A percentile compares a stretch with the other conserved stretches of the same genome.
Evolutionary conservation across 768 basidiomycete genomes (phyloP).

Genomic region (Tylopilus sp.): DNA sequence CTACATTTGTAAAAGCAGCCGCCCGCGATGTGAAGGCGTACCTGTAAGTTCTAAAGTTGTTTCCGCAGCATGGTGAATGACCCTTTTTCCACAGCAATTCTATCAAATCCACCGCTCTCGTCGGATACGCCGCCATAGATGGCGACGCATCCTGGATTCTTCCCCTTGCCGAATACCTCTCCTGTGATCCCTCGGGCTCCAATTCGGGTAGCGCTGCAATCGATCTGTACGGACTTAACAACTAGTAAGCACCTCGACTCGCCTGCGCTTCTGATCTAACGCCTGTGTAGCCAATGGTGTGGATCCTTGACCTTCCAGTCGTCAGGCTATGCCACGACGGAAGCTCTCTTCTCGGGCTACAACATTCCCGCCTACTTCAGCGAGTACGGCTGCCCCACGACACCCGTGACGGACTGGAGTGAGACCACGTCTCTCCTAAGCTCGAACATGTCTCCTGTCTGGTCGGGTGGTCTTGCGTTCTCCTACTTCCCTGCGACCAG

Average conservation of each 20-base stretch:
- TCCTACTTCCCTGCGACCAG: conserved; percentile 85
- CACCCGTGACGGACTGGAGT: conserved; percentile 67
- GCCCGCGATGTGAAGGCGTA: conserved; percentile 87
- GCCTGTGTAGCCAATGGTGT: conserved; percentile 69
- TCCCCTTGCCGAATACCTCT: conserved; percentile 72
- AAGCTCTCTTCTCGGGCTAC: conserved; percentile 54
- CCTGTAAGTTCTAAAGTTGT: conserved; percentile 44
- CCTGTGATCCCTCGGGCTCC: conserved; percentile 58
- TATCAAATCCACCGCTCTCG: conserved; percentile 59
- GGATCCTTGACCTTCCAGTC: conserved; percentile 57
- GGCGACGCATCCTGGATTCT: conserved; percentile 59
- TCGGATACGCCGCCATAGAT: conserved; percentile 87
- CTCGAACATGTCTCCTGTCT: conserved; percentile 67
- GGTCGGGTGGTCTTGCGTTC: conserved; percentile 88
- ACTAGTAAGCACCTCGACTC: conserved; percentile 55
- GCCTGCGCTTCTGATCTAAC: conserved; percentile 1
- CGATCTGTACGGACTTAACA: conserved; percentile 85
- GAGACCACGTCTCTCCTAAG: conserved; percentile 75
- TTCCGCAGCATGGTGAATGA: not conserved
- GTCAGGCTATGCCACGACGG: conserved; percentile 50
- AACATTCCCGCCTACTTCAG: conserved; percentile 88
- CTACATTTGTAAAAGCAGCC: conserved; percentile 86
- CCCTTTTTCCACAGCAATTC: conserved; percentile 46
- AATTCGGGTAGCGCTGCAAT: conserved; percentile 62
- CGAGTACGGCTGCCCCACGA: conserved; percentile 76